These are phyloP conservation scores for Pythium coloratum DNA, from an alignment of 352 stramenopile genomes.

Conservation along the genomic window DNA sequence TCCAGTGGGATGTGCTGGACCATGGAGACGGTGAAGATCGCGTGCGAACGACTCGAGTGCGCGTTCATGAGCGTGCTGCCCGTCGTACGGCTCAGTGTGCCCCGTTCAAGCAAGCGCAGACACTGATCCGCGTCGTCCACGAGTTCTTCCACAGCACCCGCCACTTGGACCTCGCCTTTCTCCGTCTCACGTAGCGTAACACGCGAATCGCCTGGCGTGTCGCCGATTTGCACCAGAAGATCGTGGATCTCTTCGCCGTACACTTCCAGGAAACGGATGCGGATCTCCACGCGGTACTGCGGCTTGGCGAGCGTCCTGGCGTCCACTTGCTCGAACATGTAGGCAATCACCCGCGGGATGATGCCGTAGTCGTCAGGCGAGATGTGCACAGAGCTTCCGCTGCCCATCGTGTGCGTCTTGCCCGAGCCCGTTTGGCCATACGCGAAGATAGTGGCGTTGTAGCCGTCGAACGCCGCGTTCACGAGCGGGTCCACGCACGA, in stretches of 20 bases:
- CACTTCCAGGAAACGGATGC: slow-evolving; percentile 90
- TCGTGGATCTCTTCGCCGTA: slow-evolving; percentile 92
- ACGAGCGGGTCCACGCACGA: slow-evolving; percentile 80
- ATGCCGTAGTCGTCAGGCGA: slow-evolving; percentile 83
- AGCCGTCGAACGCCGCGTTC: slow-evolving; percentile 82
- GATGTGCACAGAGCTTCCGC: slow-evolving; percentile 79
- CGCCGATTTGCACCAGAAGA: slow-evolving; percentile 76
- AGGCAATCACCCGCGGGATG: slow-evolving; percentile 81
- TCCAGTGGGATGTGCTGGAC: slow-evolving; percentile 74
- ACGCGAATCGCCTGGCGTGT: slow-evolving; percentile 60
- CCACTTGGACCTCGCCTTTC: slow-evolving; percentile 78
- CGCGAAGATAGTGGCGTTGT: slow-evolving; percentile 90
- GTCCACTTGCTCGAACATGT: slow-evolving; percentile 85
- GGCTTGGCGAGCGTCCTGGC: slow-evolving; percentile 52
- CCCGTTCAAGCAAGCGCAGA: slow-evolving; percentile 78
- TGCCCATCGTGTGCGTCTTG: slow-evolving; percentile 91
- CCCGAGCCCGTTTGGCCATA: slow-evolving; percentile 87
- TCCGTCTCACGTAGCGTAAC: slow-evolving; percentile 86
- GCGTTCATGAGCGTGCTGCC: slow-evolving; percentile 93
- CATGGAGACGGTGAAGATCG: slow-evolving; percentile 90
- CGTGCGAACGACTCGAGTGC: slow-evolving; percentile 89
- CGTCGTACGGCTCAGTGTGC: slow-evolving; percentile 81
- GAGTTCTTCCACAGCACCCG: slow-evolving; percentile 71
- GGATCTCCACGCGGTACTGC: slow-evolving; percentile 66
- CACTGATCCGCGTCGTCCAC: slow-evolving; percentile 75